Percentiles rank a stretch among this genome's conserved stretches.
phyloP scores from a whole-genome alignment of 2,329 filamentous ascomycete species.

The Harringtonia aguacate region DNA sequence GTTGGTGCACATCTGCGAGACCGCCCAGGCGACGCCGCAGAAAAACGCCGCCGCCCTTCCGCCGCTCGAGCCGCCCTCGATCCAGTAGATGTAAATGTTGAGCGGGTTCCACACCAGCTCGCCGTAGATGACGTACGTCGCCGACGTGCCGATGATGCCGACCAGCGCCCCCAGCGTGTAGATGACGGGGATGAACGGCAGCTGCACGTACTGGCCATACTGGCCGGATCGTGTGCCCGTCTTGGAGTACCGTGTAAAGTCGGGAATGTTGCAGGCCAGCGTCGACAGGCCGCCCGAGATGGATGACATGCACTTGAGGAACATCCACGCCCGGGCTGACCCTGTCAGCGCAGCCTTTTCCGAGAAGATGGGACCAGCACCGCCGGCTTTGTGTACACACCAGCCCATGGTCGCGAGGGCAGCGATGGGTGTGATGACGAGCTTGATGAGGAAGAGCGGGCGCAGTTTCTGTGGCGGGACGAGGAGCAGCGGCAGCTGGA shows the following conservation, averaged over 20 bases:
- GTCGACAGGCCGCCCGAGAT: conserved; percentile 27
- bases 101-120: conserved; percentile 15
- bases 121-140: conserved; percentile 29
- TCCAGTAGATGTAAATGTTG: conserved; percentile 11
- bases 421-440: neutral
- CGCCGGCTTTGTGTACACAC: conserved; percentile 55
- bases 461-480: conserved; percentile 16
- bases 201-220: conserved; percentile 28
- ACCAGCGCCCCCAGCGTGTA: conserved; percentile 14
- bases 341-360: neutral
- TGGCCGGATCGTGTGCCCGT: conserved; percentile 16
- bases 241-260: conserved; percentile 28
- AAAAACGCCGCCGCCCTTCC: conserved; percentile 14
- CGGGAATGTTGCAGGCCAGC: conserved; percentile 35
- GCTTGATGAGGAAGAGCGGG: conserved; percentile 23
- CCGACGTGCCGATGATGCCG: conserved; percentile 30
- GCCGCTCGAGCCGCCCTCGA: conserved; percentile 14
- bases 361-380: conserved; percentile 1
- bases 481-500: conserved; percentile 16
- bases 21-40: conserved; percentile 11
- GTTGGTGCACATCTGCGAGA: conserved; percentile 12
- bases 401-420: conserved; percentile 48
- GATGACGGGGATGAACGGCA: conserved; percentile 28
- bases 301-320: conserved; percentile 20
- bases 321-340: conserved; percentile 13